These are phyloP conservation scores for Pichia sp. DNA, from an alignment of 1,139 yeast genomes.

Conservation along the genomic window DNA sequence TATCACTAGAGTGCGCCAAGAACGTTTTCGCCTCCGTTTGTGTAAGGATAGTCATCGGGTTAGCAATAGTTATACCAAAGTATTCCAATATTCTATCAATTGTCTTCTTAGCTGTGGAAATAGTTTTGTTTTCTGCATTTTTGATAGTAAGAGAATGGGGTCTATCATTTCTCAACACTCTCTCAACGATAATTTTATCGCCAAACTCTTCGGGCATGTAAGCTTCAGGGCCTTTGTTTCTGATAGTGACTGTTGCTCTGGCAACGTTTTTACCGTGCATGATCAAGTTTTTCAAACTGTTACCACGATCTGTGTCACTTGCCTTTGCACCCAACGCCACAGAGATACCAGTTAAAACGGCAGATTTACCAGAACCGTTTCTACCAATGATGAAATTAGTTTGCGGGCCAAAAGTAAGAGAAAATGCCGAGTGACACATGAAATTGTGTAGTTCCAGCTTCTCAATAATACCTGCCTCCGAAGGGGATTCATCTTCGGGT, in stretches of 20 bases:
- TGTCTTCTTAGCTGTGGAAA: constrained; percentile 57
- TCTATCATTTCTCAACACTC: constrained; percentile 54
- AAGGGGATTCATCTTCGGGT: constrained; percentile 29
- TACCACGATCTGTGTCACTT: constrained; percentile 81
- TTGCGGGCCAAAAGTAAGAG: constrained; percentile 70
- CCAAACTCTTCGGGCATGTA: constrained; percentile 64
- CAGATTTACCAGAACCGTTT: constrained; percentile 95
- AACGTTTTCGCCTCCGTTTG: constrained; percentile 95
- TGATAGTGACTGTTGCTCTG: constrained; percentile 49
- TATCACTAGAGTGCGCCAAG: constrained; percentile 65
- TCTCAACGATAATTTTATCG: constrained; percentile 56
- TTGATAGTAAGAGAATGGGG: constrained; percentile 45
- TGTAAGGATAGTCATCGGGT: constrained; percentile 87
- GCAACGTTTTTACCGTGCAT: constrained; percentile 71
- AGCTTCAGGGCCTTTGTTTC: constrained; percentile 60
- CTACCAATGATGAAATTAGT: constrained; percentile 89
- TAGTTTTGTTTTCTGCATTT: constrained; percentile 41
- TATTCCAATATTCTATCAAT: constrained; percentile 61
- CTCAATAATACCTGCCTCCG: constrained; percentile 50
- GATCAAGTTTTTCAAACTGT: constrained; percentile 60
- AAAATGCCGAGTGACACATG: constrained; percentile 82
- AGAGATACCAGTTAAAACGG: constrained; percentile 83
- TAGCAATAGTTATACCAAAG: constrained; percentile 76
- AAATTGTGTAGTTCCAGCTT: constrained; percentile 56
- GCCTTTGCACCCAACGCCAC: constrained; percentile 95